phyloP scores from a whole-genome alignment of 192 early-diverging fungal genomes.

The Phycomyces blakesleeanus region DNA sequence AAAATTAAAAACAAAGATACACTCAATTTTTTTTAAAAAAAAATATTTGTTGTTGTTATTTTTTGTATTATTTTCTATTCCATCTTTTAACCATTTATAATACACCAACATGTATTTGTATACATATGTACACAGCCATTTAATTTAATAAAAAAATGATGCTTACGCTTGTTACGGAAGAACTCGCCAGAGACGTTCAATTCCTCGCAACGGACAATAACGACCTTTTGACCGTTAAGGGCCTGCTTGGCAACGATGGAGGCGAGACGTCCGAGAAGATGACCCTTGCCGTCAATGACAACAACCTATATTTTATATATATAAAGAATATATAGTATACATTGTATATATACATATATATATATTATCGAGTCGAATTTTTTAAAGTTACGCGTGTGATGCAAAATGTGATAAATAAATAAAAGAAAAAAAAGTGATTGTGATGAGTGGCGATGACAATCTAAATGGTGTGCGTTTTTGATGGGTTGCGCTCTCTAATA shows the following conservation, averaged over 20 bases:
- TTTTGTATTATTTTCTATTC: neutral
- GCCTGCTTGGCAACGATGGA: conserved; percentile 97
- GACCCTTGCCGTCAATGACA: conserved; percentile 99
- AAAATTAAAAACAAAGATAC: too few species aligned
- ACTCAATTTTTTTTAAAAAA: neutral
- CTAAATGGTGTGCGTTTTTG: too few species aligned
- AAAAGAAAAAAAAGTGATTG: too few species aligned
- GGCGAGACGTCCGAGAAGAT: conserved; percentile 96
- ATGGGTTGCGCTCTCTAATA: neutral
- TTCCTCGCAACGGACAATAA: conserved; percentile 97
- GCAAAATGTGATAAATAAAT: too few species aligned
- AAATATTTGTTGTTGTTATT: conserved; percentile 1
- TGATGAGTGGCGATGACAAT: too few species aligned
- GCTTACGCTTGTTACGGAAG: conserved; percentile 99
- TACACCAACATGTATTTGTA: too few species aligned
- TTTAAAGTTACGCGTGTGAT: neutral
- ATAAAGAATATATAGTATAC: neutral
- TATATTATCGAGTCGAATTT: neutral
- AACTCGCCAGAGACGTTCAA: conserved; percentile 97
- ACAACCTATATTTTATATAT: conserved; percentile 62
- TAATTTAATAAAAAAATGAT: neutral
- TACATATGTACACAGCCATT: too few species aligned
- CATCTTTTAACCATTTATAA: too few species aligned
- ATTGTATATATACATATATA: neutral
- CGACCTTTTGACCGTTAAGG: conserved; percentile 95